Conservation (phyloP, 495 filamentous ascomycete genomes). For the Penicillium goetzii region DNA sequence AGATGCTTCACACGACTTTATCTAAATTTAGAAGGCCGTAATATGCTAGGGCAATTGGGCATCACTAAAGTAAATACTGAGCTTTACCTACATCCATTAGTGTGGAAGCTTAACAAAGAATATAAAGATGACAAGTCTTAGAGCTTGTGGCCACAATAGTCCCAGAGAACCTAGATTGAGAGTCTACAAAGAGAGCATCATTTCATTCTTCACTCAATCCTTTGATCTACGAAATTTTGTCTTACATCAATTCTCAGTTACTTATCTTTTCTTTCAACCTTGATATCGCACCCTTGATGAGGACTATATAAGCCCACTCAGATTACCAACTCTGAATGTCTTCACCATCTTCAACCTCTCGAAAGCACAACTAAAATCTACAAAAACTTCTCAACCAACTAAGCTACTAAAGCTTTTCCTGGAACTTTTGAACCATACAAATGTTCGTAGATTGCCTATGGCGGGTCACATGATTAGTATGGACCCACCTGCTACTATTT, state of each 20-base stretch:
- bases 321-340: not conserved
- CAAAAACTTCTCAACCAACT: not conserved
- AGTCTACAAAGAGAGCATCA: not conserved
- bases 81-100: too few relatives aligned
- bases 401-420: not conserved
- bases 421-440: not conserved
- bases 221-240: not conserved
- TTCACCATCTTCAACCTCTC: not conserved
- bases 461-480: too few relatives aligned
- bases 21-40: too few relatives aligned
- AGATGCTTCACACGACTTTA: too few relatives aligned
- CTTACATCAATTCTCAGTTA: not conserved
- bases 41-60: too few relatives aligned
- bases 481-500: too few relatives aligned
- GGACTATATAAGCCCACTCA: not conserved
- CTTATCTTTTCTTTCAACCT: not conserved
- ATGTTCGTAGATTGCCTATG: too few relatives aligned
- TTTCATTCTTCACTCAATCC: not conserved
- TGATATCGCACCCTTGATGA: not conserved
- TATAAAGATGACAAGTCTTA: too few relatives aligned
- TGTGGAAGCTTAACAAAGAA: too few relatives aligned
- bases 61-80: too few relatives aligned
- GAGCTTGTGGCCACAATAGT: not conserved
- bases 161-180: not conserved
- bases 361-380: not conserved